A percentile compares a stretch with the other conserved stretches of the same genome.
Conservation (phyloP, 305 asterid genomes). For the Withania somnifera region DNA sequence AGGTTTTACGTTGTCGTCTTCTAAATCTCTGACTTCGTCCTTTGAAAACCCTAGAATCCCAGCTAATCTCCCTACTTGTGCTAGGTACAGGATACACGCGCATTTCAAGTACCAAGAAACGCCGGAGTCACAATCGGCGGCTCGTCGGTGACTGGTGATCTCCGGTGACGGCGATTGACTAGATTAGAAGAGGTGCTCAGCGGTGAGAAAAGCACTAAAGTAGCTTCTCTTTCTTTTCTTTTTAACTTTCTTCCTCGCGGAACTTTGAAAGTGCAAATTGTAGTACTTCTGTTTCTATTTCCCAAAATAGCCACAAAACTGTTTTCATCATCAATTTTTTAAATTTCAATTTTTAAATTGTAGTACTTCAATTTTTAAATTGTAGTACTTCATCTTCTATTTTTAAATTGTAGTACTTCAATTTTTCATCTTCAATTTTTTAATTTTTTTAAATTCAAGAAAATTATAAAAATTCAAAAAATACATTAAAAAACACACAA, state of each 20-base stretch:
- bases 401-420: no score
- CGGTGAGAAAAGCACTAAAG: not conserved
- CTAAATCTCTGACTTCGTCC: slow-evolving; percentile 23
- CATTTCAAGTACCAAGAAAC: not conserved
- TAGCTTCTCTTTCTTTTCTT: not conserved
- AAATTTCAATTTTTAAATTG: no score
- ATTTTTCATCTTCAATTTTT: no score
- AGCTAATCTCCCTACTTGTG: slow-evolving; percentile 23
- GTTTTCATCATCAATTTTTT: no score
- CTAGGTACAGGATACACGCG: not conserved
- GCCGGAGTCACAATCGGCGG: not conserved
- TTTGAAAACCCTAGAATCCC: slow-evolving; percentile 51
- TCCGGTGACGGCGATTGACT: not conserved
- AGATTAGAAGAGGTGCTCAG: not conserved
- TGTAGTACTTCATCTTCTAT: no score
- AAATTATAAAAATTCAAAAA: no score
- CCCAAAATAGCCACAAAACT: not conserved
- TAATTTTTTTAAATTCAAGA: no score
- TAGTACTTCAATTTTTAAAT: no score
- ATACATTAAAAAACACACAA: no score
- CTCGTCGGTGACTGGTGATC: not conserved
- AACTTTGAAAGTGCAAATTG: not conserved
- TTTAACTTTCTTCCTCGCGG: not conserved
- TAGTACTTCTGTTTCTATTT: not conserved
- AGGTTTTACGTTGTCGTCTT: slow-evolving; percentile 6